These are phyloP conservation scores for Rosa multiflora DNA, from an alignment of 306 rosid genomes.

Conservation along the genomic window DNA sequence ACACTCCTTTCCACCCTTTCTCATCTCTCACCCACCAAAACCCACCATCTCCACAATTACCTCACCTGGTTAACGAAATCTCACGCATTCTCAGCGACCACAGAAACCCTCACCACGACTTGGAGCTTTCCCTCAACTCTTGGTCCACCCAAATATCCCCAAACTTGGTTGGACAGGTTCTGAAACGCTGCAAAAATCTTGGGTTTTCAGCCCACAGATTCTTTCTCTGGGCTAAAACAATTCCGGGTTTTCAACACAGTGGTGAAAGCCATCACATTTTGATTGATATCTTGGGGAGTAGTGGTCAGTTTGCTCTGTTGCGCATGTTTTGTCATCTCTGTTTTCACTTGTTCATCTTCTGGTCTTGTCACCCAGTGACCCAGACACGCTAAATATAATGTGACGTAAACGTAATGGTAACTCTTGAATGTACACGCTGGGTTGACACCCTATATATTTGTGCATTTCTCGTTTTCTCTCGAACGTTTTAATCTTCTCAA, in stretches of 20 bases:
- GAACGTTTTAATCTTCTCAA: neutral
- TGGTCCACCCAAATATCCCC: slow-evolving; percentile 64
- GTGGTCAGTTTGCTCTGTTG: slow-evolving; percentile 71
- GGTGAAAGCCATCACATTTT: slow-evolving; percentile 62
- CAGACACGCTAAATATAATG: too few species aligned
- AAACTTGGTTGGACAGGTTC: slow-evolving; percentile 70
- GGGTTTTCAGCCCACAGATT: slow-evolving; percentile 82
- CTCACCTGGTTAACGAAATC: slow-evolving; percentile 65
- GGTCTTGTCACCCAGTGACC: too few species aligned
- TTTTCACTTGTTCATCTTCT: too few species aligned
- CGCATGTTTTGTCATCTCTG: slow-evolving; percentile 23
- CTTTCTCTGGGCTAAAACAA: slow-evolving; percentile 80
- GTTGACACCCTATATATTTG: neutral
- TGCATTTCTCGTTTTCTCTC: neutral
- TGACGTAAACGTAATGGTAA: neutral
- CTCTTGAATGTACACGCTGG: neutral
- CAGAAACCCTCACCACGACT: slow-evolving; percentile 70
- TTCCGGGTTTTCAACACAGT: slow-evolving; percentile 70
- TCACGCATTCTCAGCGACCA: slow-evolving; percentile 86
- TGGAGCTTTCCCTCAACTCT: slow-evolving; percentile 55
- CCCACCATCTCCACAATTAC: slow-evolving; percentile 27
- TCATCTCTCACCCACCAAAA: slow-evolving; percentile 26
- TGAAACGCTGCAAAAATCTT: slow-evolving; percentile 79
- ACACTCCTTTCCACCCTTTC: slow-evolving; percentile 16
- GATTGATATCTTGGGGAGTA: slow-evolving; percentile 67